Evolutionary conservation across 73 alveolate species (phyloP).

Genomic region (Paramecium sonneborni): DNA sequence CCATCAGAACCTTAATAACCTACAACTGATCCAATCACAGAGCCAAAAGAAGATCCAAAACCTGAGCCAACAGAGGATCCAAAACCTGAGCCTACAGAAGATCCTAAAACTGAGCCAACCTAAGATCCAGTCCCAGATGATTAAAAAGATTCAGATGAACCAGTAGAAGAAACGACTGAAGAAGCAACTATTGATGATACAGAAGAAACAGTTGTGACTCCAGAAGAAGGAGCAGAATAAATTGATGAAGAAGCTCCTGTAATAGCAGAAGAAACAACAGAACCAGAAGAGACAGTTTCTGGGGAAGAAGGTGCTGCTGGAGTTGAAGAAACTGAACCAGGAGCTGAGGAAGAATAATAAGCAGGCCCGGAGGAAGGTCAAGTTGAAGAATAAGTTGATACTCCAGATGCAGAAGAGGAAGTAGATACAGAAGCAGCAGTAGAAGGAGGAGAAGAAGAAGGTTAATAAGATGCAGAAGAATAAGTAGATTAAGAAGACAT

Average conservation of each 20-base stretch:
- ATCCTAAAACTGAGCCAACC: not conserved
- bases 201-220: not conserved
- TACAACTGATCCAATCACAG: not conserved
- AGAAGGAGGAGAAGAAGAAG: not conserved
- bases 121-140: conserved; percentile 27
- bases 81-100: not conserved
- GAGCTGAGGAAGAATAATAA: not conserved
- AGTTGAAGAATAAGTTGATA: not conserved
- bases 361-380: not conserved
- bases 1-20: not conserved
- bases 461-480: not conserved
- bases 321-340: not conserved
- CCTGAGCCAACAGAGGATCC: not conserved
- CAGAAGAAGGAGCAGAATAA: not conserved
- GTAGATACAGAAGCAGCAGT: not conserved
- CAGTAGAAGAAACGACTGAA: not conserved
- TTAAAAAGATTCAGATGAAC: not conserved
- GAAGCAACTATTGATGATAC: not conserved
- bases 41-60: not conserved
- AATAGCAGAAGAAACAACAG: not conserved
- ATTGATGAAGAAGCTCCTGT: not conserved
- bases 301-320: not conserved
- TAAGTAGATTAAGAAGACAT: not conserved
- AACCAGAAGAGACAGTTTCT: not conserved
- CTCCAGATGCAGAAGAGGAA: not conserved